These are phyloP conservation scores for Luzula sylvatica DNA, from an alignment of 176 grass and related monocot genomes.

Conservation along the genomic window DNA sequence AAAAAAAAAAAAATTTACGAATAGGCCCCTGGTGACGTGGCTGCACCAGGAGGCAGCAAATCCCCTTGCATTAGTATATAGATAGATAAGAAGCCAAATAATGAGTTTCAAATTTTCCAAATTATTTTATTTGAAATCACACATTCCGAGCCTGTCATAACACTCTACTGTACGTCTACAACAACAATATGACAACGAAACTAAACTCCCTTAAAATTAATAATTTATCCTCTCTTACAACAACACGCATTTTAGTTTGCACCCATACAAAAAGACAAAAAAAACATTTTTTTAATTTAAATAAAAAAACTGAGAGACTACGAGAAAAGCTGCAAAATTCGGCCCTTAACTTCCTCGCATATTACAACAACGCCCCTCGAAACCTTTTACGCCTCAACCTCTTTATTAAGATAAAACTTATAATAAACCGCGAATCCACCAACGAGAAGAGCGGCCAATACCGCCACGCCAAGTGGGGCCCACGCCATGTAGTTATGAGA, in stretches of 20 bases:
- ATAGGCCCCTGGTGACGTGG: too few species aligned
- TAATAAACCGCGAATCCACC: conserved; percentile 47
- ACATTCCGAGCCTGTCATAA: too few species aligned
- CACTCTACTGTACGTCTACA: too few species aligned
- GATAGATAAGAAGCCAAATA: too few species aligned
- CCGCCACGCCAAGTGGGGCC: conserved; percentile 28
- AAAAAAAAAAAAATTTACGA: too few species aligned
- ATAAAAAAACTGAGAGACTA: too few species aligned
- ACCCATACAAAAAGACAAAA: neutral
- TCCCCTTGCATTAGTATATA: too few species aligned
- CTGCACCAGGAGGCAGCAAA: too few species aligned
- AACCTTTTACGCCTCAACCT: conserved; percentile 6
- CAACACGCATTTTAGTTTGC: conserved; percentile 2
- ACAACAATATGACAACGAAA: conserved; percentile 1
- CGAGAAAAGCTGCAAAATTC: conserved; percentile 11
- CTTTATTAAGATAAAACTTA: conserved; percentile 44
- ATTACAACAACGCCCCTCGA: neutral
- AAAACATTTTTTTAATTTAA: too few species aligned
- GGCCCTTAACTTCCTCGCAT: neutral
- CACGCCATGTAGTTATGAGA: conserved; percentile 35
- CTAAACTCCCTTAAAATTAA: neutral
- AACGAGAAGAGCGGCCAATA: conserved; percentile 28
- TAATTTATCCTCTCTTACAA: conserved; percentile 5
- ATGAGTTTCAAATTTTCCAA: too few species aligned
- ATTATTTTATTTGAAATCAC: conserved; percentile 4